Conservation (phyloP, 2,329 filamentous ascomycete genomes). For the Pseudogymnoascus sp. region DNA sequence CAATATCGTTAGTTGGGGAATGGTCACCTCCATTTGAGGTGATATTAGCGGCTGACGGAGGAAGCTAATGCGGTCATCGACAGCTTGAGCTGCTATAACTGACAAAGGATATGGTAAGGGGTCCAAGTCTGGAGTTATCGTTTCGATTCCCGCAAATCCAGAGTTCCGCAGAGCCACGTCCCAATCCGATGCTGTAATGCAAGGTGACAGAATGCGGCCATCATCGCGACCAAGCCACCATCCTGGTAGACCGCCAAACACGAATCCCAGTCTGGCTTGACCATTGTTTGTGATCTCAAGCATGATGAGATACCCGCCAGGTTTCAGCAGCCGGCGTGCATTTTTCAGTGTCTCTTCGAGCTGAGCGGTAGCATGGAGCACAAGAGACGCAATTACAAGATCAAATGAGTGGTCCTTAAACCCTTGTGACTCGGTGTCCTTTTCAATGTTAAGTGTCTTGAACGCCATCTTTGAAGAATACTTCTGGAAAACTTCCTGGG, state of each 20-base stretch:
- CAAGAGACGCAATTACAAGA: constrained; percentile 33
- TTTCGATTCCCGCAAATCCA: constrained; percentile 28
- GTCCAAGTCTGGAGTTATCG: constrained; percentile 16
- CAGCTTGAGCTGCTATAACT: constrained; percentile 30
- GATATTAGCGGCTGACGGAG: constrained; percentile 25
- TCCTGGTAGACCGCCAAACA: constrained; percentile 13
- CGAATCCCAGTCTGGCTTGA: background rate
- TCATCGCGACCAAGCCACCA: constrained; percentile 14
- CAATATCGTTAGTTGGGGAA: constrained; percentile 18
- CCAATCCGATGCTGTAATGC: constrained; percentile 19
- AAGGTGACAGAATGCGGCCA: constrained; percentile 9
- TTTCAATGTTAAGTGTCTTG: constrained; percentile 31
- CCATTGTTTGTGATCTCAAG: constrained; percentile 31
- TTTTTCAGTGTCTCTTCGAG: constrained; percentile 27
- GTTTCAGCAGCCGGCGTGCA: constrained; percentile 33
- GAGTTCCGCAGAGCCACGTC: constrained; percentile 18
- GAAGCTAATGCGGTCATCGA: constrained; percentile 25
- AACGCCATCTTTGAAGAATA: constrained; percentile 27
- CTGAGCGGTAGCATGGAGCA: constrained; percentile 33
- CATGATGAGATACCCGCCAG: constrained; percentile 40
- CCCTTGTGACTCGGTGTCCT: constrained; percentile 27
- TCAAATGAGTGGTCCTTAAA: constrained; percentile 31
- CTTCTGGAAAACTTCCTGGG: constrained; percentile 22
- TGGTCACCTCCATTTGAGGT: background rate
- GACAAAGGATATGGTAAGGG: constrained; percentile 15